A percentile compares a stretch with the other conserved stretches of the same genome.
phyloP scores from a whole-genome alignment of 2,329 filamentous ascomycete species.

The Trematosphaeria pertusa region DNA sequence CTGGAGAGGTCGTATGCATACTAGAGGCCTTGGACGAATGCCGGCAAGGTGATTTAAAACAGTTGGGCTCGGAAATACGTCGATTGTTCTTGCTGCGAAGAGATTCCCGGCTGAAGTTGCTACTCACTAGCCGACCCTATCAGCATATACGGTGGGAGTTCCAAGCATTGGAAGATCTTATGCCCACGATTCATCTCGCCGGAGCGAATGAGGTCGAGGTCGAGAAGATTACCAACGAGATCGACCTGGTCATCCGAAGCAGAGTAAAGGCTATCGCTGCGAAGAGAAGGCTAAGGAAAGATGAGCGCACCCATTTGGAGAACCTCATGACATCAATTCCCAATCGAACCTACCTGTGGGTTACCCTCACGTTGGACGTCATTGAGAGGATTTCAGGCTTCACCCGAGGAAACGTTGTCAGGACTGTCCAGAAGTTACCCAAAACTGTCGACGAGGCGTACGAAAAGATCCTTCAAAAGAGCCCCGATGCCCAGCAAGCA shows the following conservation, averaged over 20 bases:
- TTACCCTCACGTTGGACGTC: slow-evolving; percentile 43
- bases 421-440: slow-evolving; percentile 18
- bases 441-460: slow-evolving; percentile 37
- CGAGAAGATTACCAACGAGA: slow-evolving; percentile 37
- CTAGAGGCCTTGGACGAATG: slow-evolving; percentile 47
- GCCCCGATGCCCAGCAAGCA: slow-evolving; percentile 27
- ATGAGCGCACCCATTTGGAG: slow-evolving; percentile 15
- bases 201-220: slow-evolving; percentile 35
- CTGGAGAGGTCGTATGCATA: slow-evolving; percentile 29
- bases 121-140: slow-evolving; percentile 45
- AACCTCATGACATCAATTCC: slow-evolving; percentile 35
- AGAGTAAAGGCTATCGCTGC: slow-evolving; percentile 17
- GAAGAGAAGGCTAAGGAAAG: neutral
- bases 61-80: slow-evolving; percentile 20
- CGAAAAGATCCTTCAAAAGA: slow-evolving; percentile 44
- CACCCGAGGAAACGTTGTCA: slow-evolving; percentile 5
- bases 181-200: slow-evolving; percentile 20
- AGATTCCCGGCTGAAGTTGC: slow-evolving; percentile 36
- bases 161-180: slow-evolving; percentile 10
- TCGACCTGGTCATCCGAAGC: slow-evolving; percentile 39
- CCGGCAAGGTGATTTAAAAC: slow-evolving; percentile 2
- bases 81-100: neutral
- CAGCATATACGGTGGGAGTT: slow-evolving; percentile 23
- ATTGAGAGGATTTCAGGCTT: slow-evolving; percentile 25
- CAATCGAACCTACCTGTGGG: slow-evolving; percentile 52